Evolutionary conservation across 345 rosid species (phyloP).

Genomic region (Murraya koenigii): DNA sequence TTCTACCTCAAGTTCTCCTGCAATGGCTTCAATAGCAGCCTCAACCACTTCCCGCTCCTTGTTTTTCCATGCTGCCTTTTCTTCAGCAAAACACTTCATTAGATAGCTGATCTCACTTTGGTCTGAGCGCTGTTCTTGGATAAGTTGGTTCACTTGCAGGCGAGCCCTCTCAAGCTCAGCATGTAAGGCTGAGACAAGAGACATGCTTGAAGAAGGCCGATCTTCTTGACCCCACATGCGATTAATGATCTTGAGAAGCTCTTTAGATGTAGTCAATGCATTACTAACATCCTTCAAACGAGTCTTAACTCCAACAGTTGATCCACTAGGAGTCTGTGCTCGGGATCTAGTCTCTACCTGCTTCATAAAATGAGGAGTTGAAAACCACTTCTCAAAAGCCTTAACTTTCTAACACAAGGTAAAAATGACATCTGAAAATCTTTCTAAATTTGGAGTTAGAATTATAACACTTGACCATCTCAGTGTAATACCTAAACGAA

Average conservation of each 20-base stretch:
- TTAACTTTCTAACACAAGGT: not conserved
- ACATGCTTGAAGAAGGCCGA: conserved; percentile 87
- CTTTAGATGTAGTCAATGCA: conserved; percentile 94
- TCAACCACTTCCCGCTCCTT: conserved; percentile 83
- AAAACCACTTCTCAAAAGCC: not conserved
- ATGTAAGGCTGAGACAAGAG: conserved; percentile 91
- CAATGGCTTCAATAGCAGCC: conserved; percentile 90
- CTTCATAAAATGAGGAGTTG: conserved; percentile 17
- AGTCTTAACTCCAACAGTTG: conserved; percentile 58
- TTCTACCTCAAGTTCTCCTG: conserved; percentile 86
- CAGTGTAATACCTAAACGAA: not conserved
- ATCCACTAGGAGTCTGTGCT: conserved; percentile 77
- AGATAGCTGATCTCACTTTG: conserved; percentile 71
- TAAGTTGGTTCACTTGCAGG: conserved; percentile 77
- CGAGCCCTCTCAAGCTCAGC: conserved; percentile 97
- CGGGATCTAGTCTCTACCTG: conserved; percentile 88
- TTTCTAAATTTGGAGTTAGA: not conserved
- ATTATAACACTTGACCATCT: not conserved
- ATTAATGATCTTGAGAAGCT: conserved; percentile 83
- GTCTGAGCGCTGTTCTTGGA: conserved; percentile 77
- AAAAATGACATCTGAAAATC: not conserved
- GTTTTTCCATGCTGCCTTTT: conserved; percentile 90
- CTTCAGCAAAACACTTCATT: conserved; percentile 91
- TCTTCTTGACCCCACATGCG: conserved; percentile 92
- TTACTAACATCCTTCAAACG: conserved; percentile 84